Conservation (phyloP, 2,329 filamentous ascomycete genomes). For the Beauveria caledonica region DNA sequence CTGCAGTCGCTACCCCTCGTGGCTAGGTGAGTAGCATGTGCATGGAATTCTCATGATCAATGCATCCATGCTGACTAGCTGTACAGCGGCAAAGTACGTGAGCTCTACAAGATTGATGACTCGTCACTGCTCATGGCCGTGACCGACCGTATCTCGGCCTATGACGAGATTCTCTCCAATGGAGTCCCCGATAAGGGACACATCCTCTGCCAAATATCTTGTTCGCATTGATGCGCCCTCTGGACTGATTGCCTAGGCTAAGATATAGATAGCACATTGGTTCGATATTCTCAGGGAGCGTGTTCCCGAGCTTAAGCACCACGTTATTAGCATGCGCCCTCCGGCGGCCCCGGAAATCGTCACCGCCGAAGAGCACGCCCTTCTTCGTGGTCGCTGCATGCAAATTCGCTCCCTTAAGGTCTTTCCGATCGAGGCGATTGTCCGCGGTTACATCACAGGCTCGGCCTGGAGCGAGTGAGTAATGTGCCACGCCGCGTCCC, state of each 20-base stretch:
- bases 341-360: constrained; percentile 25
- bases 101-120: constrained; percentile 66
- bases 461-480: constrained; percentile 65
- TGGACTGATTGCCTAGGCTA: background rate
- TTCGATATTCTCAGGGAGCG: constrained; percentile 39
- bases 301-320: constrained; percentile 41
- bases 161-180: constrained; percentile 84
- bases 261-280: constrained; percentile 37
- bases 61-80: background rate
- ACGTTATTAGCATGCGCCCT: constrained; percentile 40
- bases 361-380: constrained; percentile 35
- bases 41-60: background rate
- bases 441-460: constrained; percentile 85
- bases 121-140: constrained; percentile 70
- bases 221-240: background rate
- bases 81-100: constrained; percentile 59
- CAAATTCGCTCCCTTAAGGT: constrained; percentile 65
- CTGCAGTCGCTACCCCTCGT: constrained; percentile 11
- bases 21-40: background rate
- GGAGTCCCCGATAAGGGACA: constrained; percentile 46
- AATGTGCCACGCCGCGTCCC: background rate
- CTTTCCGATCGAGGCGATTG: constrained; percentile 53
- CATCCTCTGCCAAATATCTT: constrained; percentile 36
- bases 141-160: constrained; percentile 88
- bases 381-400: constrained; percentile 64